A percentile compares a stretch with the other conserved stretches of the same genome.
These are phyloP conservation scores for Mucor mucedo DNA, from an alignment of 371 early-diverging fungal genomes.

Conservation along the genomic window DNA sequence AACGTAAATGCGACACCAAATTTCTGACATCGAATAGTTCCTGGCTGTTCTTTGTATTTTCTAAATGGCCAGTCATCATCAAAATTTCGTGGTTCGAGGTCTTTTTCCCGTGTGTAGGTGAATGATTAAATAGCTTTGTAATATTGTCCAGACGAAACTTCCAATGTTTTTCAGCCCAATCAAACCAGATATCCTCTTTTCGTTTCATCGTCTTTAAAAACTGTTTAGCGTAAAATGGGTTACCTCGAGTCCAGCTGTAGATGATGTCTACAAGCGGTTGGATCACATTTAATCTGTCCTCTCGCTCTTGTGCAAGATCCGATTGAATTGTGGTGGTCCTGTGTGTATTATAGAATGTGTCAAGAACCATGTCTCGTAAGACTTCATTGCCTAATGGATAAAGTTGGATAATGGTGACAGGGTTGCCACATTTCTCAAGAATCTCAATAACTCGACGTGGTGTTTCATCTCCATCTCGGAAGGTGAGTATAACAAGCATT, in stretches of 20 bases:
- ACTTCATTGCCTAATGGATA: constrained; percentile 30
- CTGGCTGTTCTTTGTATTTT: background rate
- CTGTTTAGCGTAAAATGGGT: constrained; percentile 52
- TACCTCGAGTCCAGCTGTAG: constrained; percentile 46
- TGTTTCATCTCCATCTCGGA: constrained; percentile 40
- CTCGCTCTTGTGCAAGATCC: constrained; percentile 16
- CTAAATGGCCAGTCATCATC: background rate
- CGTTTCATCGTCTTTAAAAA: constrained; percentile 47
- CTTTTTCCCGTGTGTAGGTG: background rate
- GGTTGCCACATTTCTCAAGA: constrained; percentile 5
- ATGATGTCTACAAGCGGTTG: constrained; percentile 38
- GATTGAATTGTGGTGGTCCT: background rate
- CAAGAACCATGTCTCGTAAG: constrained; percentile 35
- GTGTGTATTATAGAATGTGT: constrained; percentile 38
- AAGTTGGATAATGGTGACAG: constrained; percentile 34
- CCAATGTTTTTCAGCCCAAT: constrained; percentile 52
- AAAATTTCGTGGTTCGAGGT: background rate
- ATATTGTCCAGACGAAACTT: constrained; percentile 45
- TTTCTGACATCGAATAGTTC: constrained; percentile 41
- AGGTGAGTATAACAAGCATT: constrained; percentile 50
- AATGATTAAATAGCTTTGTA: constrained; percentile 27
- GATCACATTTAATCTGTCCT: constrained; percentile 2
- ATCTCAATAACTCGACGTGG: constrained; percentile 33
- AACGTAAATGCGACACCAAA: constrained; percentile 41
- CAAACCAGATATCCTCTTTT: constrained; percentile 50